Evolutionary conservation across 306 rosid species (phyloP).

Genomic region (Cercis canadensis): DNA sequence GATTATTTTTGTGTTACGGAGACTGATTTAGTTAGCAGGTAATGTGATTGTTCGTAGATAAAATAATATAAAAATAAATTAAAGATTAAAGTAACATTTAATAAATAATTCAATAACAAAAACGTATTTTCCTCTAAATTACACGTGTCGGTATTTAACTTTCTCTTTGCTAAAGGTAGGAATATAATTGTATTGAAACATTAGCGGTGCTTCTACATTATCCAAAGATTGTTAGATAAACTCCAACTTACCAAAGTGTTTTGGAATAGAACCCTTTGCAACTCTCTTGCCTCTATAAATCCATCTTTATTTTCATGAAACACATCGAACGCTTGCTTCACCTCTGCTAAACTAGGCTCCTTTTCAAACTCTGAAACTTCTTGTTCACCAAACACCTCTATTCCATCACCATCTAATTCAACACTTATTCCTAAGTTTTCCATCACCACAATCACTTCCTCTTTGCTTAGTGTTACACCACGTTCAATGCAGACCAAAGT

Average conservation of each 20-base stretch:
- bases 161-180: too few relatives aligned
- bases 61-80: too few relatives aligned
- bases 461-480: conserved; percentile 41
- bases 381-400: conserved; percentile 23
- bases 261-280: conserved; percentile 39
- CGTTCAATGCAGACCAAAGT: too few relatives aligned
- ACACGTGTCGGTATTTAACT: too few relatives aligned
- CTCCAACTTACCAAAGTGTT: not conserved
- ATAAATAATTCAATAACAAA: too few relatives aligned
- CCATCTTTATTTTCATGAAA: conserved; percentile 62
- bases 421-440: conserved; percentile 38
- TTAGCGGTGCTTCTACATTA: not conserved
- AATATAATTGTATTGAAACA: too few relatives aligned
- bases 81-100: too few relatives aligned
- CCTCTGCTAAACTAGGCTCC: conserved; percentile 51
- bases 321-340: conserved; percentile 58
- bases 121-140: too few relatives aligned
- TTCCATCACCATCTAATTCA: conserved; percentile 11
- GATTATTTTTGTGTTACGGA: too few relatives aligned
- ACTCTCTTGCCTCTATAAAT: conserved; percentile 50
- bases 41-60: too few relatives aligned
- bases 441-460: conserved; percentile 48
- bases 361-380: conserved; percentile 44
- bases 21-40: too few relatives aligned
- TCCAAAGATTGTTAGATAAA: not conserved